Evolutionary conservation across 2,329 filamentous ascomycete species (phyloP).

Genomic region (Penicillium griseofulvum): DNA sequence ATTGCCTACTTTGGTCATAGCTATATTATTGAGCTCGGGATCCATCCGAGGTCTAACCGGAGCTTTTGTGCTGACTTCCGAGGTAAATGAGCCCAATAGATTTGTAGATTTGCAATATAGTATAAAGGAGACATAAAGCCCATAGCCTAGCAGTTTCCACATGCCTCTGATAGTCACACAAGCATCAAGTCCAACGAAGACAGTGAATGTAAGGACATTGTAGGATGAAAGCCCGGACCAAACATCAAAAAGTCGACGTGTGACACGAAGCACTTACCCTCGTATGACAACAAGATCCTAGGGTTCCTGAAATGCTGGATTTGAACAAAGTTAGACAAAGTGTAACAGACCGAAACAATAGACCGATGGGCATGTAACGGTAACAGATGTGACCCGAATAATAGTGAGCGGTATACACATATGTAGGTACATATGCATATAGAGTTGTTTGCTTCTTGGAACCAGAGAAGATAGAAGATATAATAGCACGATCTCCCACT

Average conservation of each 20-base stretch:
- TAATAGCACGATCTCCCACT: neutral
- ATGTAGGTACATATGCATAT: neutral
- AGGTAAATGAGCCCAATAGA: neutral
- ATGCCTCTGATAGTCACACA: neutral
- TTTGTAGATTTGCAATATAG: neutral
- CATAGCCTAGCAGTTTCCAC: neutral
- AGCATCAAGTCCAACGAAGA: neutral
- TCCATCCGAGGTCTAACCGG: neutral
- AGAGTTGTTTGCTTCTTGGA: neutral
- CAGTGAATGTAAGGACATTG: neutral
- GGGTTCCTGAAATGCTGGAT: neutral
- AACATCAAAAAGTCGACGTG: neutral
- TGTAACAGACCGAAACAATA: neutral
- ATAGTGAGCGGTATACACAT: neutral
- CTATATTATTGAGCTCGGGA: too few species aligned
- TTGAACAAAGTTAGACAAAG: neutral
- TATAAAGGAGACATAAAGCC: neutral
- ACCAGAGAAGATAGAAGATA: neutral
- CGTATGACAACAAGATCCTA: neutral
- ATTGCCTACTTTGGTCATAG: neutral
- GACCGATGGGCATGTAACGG: constrained; percentile 2
- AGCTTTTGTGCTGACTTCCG: neutral
- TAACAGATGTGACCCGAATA: neutral
- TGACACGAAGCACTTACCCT: neutral
- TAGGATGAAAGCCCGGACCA: neutral